Evolutionary conservation across 352 stramenopile species (phyloP), one percentile per base, ranked within the genome.

Genomic region (Globisporangium solare): DNA sequence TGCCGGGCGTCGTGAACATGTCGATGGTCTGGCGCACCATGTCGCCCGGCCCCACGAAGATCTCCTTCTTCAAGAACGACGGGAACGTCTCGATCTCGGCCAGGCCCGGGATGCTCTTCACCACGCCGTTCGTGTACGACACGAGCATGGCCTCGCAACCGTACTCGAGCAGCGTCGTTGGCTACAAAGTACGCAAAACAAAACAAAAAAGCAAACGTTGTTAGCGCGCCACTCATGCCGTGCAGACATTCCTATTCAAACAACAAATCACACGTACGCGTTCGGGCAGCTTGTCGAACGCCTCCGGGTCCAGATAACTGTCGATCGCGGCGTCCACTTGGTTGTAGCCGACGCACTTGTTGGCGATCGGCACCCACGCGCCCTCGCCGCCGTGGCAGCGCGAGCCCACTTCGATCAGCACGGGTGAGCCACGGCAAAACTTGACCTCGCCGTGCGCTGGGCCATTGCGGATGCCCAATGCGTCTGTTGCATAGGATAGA

Each of bases 321-420:
- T 98, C 88, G 22, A 95, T 83, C 24, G 91, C 82, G 0, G 75
- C 86, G 60, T 96, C 86, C 17, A 98, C 88, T 75, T 98, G 94
- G 57, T 95, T 97, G 73, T 97, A 98, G 20, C 86, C 86, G 10
- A 94, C 96, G 70, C 79, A 98, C 54, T 82, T 86, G 58, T 95
- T 81, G 22, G 86, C 88, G 43, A 98, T 92, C 1, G 92, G 86
- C 15, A 92, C 67, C 94, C 94, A 98, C 24, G 87, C 94, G 48
- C 93, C 95, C 79, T 98, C 93, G 21, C 92, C 96, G 20, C 95
- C 96, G 67, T 98, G 95, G 66, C 91, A 97, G n/a, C 96, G 87
- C 42, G 94, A 94, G 46, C 96, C 96, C 48, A 98, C 94, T 66
- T 98, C 95, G 22, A 99, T 97, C 21, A 99, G 73, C 60, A 97